Percentiles rank a stretch among this genome's conserved stretches.
These are phyloP conservation scores for Rhodomyrtus psidioides DNA, from an alignment of 441 rosid species.

Conservation along the genomic window DNA sequence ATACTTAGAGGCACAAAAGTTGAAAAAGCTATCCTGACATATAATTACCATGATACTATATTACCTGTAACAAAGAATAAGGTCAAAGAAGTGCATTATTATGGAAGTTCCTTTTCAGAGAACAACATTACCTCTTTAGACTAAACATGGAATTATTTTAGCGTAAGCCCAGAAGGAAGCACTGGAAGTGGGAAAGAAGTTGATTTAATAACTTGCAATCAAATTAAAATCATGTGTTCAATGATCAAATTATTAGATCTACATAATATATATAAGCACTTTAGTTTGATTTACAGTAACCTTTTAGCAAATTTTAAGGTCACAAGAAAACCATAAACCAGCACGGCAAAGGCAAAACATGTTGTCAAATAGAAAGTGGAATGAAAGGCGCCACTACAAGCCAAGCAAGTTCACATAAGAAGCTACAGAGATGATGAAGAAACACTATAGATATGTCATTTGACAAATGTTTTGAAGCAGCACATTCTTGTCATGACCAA, in stretches of 20 bases:
- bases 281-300: not conserved
- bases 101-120: not conserved
- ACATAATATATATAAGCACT: not conserved
- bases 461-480: not conserved
- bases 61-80: not conserved
- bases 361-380: not conserved
- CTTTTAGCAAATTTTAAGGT: not conserved
- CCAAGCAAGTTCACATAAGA: not conserved
- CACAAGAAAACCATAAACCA: not conserved
- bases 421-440: not conserved
- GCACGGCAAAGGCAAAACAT: not conserved
- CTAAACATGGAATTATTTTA: not conserved
- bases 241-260: not conserved
- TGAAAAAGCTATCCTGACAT: not conserved
- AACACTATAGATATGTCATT: not conserved
- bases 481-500: not conserved
- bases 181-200: not conserved
- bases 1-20: not conserved
- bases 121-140: not conserved
- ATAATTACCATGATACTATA: not conserved
- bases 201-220: not conserved
- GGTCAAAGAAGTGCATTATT: not conserved
- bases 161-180: not conserved
- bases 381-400: not conserved
- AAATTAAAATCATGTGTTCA: not conserved